phyloP scores from a whole-genome alignment of 2,329 filamentous ascomycete genomes.

The Fusarium staphyleae region DNA sequence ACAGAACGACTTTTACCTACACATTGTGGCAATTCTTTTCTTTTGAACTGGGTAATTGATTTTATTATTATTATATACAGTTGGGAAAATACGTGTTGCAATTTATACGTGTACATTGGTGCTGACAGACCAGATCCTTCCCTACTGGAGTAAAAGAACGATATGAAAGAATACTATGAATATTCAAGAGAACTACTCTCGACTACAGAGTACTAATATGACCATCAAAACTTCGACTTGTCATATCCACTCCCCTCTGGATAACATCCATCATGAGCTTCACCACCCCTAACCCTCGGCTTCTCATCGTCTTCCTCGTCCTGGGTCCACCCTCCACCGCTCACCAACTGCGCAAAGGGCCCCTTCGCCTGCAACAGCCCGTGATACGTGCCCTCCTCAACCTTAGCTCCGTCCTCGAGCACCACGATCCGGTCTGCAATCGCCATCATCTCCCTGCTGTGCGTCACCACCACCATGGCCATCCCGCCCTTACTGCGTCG shows the following conservation, averaged over 20 bases:
- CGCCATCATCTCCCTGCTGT: slow-evolving; percentile 85
- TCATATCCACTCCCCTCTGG: not conserved
- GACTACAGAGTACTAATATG: not conserved
- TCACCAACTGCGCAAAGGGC: slow-evolving; percentile 58
- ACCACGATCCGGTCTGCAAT: slow-evolving; percentile 78
- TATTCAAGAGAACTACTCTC: not conserved
- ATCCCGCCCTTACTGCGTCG: slow-evolving; percentile 50
- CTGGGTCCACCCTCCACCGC: slow-evolving; percentile 38
- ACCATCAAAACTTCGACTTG: not conserved
- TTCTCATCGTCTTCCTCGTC: not conserved
- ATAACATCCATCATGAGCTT: not conserved
- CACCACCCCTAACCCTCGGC: not conserved
- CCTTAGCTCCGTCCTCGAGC: slow-evolving; percentile 70
- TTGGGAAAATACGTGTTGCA: too few relatives aligned
- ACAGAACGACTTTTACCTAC: too few relatives aligned
- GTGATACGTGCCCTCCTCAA: slow-evolving; percentile 71
- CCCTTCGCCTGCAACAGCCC: slow-evolving; percentile 59
- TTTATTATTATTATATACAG: not conserved
- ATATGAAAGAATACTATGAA: not conserved
- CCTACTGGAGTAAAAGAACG: not conserved
- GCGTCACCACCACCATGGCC: slow-evolving; percentile 83
- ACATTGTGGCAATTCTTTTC: too few relatives aligned
- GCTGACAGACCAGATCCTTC: too few relatives aligned
- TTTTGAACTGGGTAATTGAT: not conserved
- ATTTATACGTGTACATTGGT: too few relatives aligned